A percentile compares a stretch with the other conserved stretches of the same genome.
Evolutionary conservation across 139 green algal genomes (phyloP).

Genomic region (Micromonas commoda): DNA sequence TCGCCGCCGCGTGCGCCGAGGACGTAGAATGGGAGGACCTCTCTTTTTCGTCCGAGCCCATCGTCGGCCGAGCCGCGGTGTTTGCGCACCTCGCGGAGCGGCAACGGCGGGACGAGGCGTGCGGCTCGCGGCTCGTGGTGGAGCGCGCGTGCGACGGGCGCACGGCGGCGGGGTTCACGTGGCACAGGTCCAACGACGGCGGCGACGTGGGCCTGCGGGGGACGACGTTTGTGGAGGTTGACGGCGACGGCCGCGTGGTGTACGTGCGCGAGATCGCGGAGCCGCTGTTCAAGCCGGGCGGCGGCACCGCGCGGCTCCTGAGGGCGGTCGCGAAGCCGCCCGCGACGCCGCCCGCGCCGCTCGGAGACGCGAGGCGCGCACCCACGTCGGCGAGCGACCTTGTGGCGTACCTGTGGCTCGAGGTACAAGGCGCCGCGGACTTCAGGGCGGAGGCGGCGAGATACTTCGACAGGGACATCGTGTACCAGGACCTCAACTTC

Average conservation of each 20-base stretch:
- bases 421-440: slow-evolving; percentile 1
- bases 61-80: neutral
- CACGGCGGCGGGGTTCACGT: slow-evolving; percentile 5
- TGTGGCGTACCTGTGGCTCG: slow-evolving; percentile 13
- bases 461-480: slow-evolving; percentile 18
- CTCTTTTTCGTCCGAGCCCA: neutral
- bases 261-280: slow-evolving; percentile 20
- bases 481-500: slow-evolving; percentile 30
- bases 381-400: neutral
- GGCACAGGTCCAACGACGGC: neutral
- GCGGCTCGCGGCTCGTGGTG: neutral
- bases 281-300: slow-evolving; percentile 23
- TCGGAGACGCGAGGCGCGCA: neutral
- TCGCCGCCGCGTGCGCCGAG: neutral
- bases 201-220: neutral
- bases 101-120: neutral
- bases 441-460: neutral
- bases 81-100: neutral
- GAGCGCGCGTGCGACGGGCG: neutral
- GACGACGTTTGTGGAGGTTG: slow-evolving; percentile 18
- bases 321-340: slow-evolving; percentile 22
- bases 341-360: neutral
- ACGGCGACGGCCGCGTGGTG: slow-evolving; percentile 11
- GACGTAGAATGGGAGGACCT: slow-evolving; percentile 22
- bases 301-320: slow-evolving; percentile 19